Evolutionary conservation across 306 rosid species (phyloP), one percentile per base, ranked within the genome.

Genomic region (Quercus glauca): DNA sequence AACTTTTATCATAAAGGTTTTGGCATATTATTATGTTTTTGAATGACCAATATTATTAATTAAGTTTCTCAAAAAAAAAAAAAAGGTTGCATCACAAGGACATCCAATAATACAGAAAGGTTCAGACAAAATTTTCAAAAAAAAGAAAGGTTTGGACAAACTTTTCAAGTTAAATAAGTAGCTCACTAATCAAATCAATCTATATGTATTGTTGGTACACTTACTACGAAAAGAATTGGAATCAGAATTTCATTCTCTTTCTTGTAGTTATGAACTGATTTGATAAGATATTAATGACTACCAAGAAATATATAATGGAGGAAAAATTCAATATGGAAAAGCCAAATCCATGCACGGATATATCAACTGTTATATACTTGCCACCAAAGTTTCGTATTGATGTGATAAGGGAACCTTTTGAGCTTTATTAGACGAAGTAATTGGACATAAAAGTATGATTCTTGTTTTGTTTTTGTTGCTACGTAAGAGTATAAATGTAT

Each of bases 341-440:
- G 25, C 55, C 57, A 25, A 67, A 60, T 25, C 43, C 73, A 63
- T 76, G 79, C 61, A 76, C 53, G n/a, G n/a, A n/a, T n/a, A 76
- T 15, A 29, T 52, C 5, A 14, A 31, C 5, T 64, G 74, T 59
- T 43, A 43, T 25, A 43, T 28, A 51, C 14, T 65, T 76, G 41
- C 58, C 55, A 35, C 55, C 37, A 7, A 57, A 33, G 45, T 41
- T 55, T 59, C 28, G 33, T 45, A 14, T 5, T 5, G 73, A 76
- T 49, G 52, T 76, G 79, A 61, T 76, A 28, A 28, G 63, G 45
- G 60, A 73, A 73, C 49, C 35, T 77, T 15, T 77, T 20, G 43
- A 75, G 10, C 18, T 41, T 37, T 75, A 58, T 75, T 49, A 49
- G 53, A 49, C 53, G 53, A 49, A 12, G 53, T 17, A 49, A 49